Base-by-base conservation (phyloP, 352 stramenopile species). In the Phytophthora quininea region DNA sequence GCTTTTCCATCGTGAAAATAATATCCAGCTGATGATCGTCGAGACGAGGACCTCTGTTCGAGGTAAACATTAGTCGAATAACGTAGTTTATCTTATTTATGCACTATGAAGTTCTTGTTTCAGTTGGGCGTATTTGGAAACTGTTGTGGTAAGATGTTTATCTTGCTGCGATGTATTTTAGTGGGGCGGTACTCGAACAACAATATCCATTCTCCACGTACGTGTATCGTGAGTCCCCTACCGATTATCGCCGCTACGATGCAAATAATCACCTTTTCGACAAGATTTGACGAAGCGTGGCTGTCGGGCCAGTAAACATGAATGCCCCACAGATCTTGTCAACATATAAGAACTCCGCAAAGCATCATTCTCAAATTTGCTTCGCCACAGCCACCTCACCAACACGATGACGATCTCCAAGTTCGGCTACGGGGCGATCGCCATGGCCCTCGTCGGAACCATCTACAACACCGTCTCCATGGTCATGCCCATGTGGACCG, bases 401-500 rank as follows among this genome's bases (percentile, higher is more conserved):
- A 29, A 4, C 43, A 30, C 29, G n/a, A 59, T 64, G 62, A 15
- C 62, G 15, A 57, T 65, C 27, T 57, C 55, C 4, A 70, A 70
- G 43, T 37, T 47, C 35, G 62, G 40, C 24, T 70, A 61, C 50
- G 55, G 62, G 9, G 62, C 62, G 40, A 59, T 70, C 46, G 48
- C 56, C 62, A 70, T 70, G 55, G 48, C 62, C 49, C 45, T 2
- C 33, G 11, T 70, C 33, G 54, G 4, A 40, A 70, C 62, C n/a
- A 45, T 71, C 12, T 71, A 67, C 58, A 73, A 63, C 54, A 50
- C 42, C 40, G 31, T 73, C 53, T 52, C 65, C 15, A 61, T 73
- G 38, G 40, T 69, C 12, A 35, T 64, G 4, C 58, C 58, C 14
- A 63, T 73, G 52, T 68, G 53, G 58, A 69, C 40, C 30, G 49